Percentiles rank a stretch among this genome's conserved stretches.
Evolutionary conservation across 768 basidiomycete genomes (phyloP).

Genomic region (Atractiella rhizophila): DNA sequence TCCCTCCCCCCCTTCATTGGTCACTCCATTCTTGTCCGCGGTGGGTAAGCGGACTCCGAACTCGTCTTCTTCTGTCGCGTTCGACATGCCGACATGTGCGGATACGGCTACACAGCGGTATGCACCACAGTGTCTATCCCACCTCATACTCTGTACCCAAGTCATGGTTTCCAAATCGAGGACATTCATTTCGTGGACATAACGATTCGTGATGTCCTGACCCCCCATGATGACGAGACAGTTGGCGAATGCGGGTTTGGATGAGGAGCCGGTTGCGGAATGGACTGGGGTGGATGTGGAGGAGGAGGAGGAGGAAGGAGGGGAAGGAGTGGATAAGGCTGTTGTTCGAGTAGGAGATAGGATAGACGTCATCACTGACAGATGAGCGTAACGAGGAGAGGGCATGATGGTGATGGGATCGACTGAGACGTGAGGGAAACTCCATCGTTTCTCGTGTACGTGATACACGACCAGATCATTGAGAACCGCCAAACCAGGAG

Average conservation of each 20-base stretch:
- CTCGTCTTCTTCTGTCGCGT: no score
- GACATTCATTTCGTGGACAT: conserved; percentile 78
- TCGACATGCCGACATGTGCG: conserved; percentile 36
- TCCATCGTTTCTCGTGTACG: conserved; percentile 42
- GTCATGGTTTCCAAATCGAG: conserved; percentile 46
- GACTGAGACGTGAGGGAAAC: conserved; percentile 24
- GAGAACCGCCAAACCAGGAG: conserved; percentile 73
- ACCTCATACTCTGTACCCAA: conserved; percentile 58
- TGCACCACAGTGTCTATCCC: conserved; percentile 82
- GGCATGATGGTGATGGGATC: background rate
- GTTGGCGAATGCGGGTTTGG: conserved; percentile 76
- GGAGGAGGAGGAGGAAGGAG: conserved; percentile 20
- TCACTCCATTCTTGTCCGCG: conserved; percentile 22
- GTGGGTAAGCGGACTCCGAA: conserved; percentile 41
- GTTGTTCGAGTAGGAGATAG: no score
- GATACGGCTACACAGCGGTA: conserved; percentile 82
- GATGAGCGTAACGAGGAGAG: no score
- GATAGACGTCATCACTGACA: no score
- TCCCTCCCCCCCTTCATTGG: background rate
- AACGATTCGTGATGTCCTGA: conserved; percentile 75
- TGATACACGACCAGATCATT: conserved; percentile 81
- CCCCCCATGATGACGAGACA: conserved; percentile 79
- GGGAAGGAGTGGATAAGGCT: no score
- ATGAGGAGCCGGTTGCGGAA: conserved; percentile 44
- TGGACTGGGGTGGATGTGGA: conserved; percentile 12